Conservation (phyloP, 2,329 filamentous ascomycete species). For the Botrytis aclada region DNA sequence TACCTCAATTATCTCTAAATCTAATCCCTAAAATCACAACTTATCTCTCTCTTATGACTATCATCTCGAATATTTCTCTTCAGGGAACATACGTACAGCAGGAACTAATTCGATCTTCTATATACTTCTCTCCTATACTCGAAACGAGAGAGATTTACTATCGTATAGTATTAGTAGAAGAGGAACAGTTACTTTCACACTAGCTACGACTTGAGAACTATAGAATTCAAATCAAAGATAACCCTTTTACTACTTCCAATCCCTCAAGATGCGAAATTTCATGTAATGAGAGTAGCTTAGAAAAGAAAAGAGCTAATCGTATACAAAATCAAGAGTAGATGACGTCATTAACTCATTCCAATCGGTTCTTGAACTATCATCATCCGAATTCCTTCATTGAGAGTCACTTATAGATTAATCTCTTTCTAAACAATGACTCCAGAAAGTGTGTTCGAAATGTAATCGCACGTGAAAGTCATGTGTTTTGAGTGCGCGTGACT, state of each 20-base stretch:
- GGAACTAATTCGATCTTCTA: no score
- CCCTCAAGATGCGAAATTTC: rapidly evolving
- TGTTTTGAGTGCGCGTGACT: rapidly evolving
- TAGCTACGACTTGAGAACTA: neutral
- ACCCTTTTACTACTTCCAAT: neutral
- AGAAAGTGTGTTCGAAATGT: no score
- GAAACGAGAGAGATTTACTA: neutral
- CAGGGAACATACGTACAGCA: no score
- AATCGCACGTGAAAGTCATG: neutral
- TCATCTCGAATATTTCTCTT: no score
- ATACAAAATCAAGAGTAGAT: neutral
- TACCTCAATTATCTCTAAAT: no score
- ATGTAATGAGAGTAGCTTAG: rapidly evolving
- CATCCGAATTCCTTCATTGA: no score
- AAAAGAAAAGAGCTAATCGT: neutral
- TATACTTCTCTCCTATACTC: neutral
- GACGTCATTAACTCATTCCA: rapidly evolving
- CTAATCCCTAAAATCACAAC: no score
- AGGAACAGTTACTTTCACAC: rapidly evolving
- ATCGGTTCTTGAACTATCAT: no score
- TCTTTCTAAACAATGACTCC: neutral
- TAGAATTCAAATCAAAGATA: no score
- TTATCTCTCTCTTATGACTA: no score
- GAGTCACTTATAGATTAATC: rapidly evolving
- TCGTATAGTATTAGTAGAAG: neutral